Evolutionary conservation across 2,329 filamentous ascomycete species (phyloP).

Genomic region (Sclerotinia subarctica): DNA sequence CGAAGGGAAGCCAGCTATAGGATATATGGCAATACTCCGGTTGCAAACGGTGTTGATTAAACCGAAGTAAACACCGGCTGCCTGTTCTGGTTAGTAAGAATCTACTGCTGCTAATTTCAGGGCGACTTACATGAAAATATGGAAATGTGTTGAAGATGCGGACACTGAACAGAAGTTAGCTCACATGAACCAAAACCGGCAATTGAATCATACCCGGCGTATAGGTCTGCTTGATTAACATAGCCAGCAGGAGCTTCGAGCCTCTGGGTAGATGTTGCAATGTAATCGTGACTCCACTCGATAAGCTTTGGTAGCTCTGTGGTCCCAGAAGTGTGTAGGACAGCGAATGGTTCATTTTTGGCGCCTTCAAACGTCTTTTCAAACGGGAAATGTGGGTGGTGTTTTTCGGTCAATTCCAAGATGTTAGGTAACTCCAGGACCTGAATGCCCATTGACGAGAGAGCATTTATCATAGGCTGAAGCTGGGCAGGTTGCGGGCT

Average conservation of each 20-base stretch:
- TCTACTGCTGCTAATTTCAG: too few relatives aligned
- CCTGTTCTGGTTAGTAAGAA: neutral
- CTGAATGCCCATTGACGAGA: too few relatives aligned
- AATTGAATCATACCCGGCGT: neutral
- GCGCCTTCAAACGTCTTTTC: too few relatives aligned
- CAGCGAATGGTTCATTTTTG: too few relatives aligned
- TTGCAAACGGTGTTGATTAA: neutral
- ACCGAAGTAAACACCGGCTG: constrained; percentile 11
- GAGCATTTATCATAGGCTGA: too few relatives aligned
- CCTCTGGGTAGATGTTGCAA: neutral
- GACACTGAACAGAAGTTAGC: neutral
- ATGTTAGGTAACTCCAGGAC: too few relatives aligned
- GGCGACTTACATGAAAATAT: constrained; percentile 10
- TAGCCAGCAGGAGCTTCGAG: neutral
- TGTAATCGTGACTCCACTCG: constrained; percentile 5
- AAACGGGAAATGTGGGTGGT: too few relatives aligned
- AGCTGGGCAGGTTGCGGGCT: too few relatives aligned
- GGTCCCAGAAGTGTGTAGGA: constrained; percentile 5
- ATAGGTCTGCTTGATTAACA: constrained; percentile 7
- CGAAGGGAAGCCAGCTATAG: constrained; percentile 2
- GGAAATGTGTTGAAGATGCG: constrained; percentile 15
- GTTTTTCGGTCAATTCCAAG: too few relatives aligned
- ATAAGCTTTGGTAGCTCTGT: constrained; percentile 17
- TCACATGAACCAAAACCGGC: too few relatives aligned
- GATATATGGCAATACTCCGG: neutral